Percentiles rank a stretch among this genome's conserved stretches.
These are phyloP conservation scores for Coccomyxa sp. DNA, from an alignment of 139 green algal genomes.

Conservation along the genomic window DNA sequence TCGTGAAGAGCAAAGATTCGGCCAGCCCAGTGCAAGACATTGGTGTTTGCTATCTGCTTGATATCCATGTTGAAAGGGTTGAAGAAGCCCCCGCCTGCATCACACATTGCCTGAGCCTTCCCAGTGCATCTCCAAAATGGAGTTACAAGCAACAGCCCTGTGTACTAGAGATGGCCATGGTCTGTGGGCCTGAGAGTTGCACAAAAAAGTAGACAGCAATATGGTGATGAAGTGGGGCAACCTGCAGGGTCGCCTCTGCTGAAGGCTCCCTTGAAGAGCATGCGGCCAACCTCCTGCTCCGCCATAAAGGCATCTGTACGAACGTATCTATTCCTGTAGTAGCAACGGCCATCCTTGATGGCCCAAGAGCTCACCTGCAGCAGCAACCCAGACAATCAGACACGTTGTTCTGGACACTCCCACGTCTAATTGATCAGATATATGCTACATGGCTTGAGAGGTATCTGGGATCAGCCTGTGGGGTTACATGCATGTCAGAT, in stretches of 20 bases:
- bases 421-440: neutral
- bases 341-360: slow-evolving; percentile 21
- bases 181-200: too few relatives aligned
- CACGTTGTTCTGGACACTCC: too few relatives aligned
- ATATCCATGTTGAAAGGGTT: slow-evolving; percentile 15
- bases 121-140: too few relatives aligned
- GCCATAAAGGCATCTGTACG: slow-evolving; percentile 18
- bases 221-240: too few relatives aligned
- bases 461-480: neutral
- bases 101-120: too few relatives aligned
- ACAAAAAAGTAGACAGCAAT: too few relatives aligned
- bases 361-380: slow-evolving; percentile 21
- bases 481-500: neutral
- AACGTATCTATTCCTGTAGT: slow-evolving; percentile 20
- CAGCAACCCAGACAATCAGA: neutral
- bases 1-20: slow-evolving; percentile 42
- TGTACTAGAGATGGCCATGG: too few relatives aligned
- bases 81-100: slow-evolving; percentile 19
- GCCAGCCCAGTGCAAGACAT: slow-evolving; percentile 32
- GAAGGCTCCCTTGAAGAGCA: slow-evolving; percentile 43
- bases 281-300: slow-evolving; percentile 30
- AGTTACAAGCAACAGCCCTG: too few relatives aligned
- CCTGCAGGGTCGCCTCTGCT: slow-evolving; percentile 29
- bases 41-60: slow-evolving; percentile 16
- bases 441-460: neutral